A percentile compares a stretch with the other conserved stretches of the same genome.
These are phyloP conservation scores for Fagopyrum homotropicum DNA, from an alignment of 148 eudicot species.

Conservation along the genomic window DNA sequence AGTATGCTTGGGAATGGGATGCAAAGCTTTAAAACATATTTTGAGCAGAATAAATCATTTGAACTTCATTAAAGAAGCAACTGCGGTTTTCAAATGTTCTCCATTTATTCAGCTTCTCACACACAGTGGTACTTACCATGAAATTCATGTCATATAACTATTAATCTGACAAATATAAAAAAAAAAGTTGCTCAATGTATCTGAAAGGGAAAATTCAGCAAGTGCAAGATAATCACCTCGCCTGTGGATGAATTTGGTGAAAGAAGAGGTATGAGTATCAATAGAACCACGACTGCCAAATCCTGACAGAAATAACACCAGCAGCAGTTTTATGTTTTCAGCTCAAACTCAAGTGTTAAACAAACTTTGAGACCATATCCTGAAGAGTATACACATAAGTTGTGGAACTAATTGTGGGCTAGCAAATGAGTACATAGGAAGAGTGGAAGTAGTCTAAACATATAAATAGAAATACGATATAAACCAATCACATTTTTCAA, in stretches of 20 bases:
- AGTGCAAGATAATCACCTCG: constrained; percentile 59
- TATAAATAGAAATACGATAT: too few relatives aligned
- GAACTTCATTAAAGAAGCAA: background rate
- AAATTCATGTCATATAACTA: background rate
- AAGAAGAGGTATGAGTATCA: constrained; percentile 93
- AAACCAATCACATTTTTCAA: background rate
- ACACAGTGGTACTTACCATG: background rate
- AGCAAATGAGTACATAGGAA: too few relatives aligned
- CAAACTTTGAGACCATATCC: background rate
- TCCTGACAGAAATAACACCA: constrained; percentile 46
- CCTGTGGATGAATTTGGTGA: constrained; percentile 99
- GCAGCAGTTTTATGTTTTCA: background rate
- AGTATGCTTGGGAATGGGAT: background rate
- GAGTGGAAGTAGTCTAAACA: too few relatives aligned
- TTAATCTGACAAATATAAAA: background rate
- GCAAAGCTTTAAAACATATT: background rate
- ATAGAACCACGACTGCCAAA: constrained; percentile 94
- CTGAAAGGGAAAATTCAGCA: background rate
- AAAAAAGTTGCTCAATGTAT: background rate
- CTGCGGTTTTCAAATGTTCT: background rate
- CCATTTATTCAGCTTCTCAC: background rate
- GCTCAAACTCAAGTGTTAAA: background rate
- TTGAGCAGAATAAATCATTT: background rate
- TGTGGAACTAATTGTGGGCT: background rate
- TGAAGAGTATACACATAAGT: background rate